Base-by-base conservation (phyloP, 2,329 filamentous ascomycete species). In the Hortaea sp. region DNA sequence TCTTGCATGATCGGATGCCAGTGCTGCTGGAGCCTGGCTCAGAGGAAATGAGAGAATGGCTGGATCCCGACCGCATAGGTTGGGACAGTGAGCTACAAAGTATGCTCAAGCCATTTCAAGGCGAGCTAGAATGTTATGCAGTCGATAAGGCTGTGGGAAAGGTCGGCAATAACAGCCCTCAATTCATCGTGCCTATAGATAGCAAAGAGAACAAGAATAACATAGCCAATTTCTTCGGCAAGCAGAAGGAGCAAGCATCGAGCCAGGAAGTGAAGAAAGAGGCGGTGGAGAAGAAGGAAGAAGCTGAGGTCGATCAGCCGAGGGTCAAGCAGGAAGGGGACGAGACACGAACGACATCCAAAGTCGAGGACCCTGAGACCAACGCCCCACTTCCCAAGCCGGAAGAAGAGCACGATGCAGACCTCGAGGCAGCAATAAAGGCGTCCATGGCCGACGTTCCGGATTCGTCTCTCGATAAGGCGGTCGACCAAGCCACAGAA, bases 1-100 rank as follows among this genome's bases (percentile, higher is more conserved):
- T 95, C 55, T 72, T 98, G 12, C 92, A 98, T 62, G 84, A 94
- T 59, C 82, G 92, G 11, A 98, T 98, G 92, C 92, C 92, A 0
- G 90, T 95, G 5, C 85, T 97, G 29, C 65, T 98, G 1, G 82
- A 95, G 5, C 80, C 85, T 4, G 81, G 80, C 4, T 87, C 83
- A 1, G 75, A 85, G 1, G 76, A 73, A 7, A 72, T 95, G 59
- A 75, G 70, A 45, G 79, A 64, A 4, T 95, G 88, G 88, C 73
- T 97, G 12, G 85, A 95, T 61, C 88, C 88, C 0, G 68, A 63
- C 1, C 75, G 77, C 12, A 70, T 74, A 20, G 79, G 81, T 49
- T 97, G 92, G 90, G 82, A 78, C 2, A 74, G 73, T 43, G 84
- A 92, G 46, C 70, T 97, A 29, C 88, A 95, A 62, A 72, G 72